A percentile compares a stretch with the other conserved stretches of the same genome.
Conservation (phyloP, 116 monocot genomes). For the Iris pallida region DNA sequence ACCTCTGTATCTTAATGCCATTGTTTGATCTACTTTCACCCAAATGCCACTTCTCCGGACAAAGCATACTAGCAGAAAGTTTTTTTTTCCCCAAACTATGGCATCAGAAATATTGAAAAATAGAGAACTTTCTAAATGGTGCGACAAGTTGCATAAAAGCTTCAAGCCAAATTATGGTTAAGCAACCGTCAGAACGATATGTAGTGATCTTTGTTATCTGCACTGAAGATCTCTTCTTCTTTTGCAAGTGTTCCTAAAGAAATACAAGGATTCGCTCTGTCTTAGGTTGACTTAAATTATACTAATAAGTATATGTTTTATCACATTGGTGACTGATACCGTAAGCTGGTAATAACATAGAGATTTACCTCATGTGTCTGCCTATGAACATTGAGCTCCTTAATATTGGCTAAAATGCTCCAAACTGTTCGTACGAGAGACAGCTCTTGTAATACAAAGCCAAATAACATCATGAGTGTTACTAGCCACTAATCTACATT, state of each 20-base stretch:
- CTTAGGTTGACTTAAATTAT: neutral
- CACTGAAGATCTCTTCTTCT: slow-evolving; percentile 87
- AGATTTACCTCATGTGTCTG: slow-evolving; percentile 74
- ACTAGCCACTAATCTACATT: too few relatives aligned
- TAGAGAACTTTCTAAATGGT: too few relatives aligned
- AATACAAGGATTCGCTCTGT: neutral
- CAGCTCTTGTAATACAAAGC: slow-evolving; percentile 50
- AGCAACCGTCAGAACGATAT: slow-evolving; percentile 72
- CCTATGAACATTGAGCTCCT: slow-evolving; percentile 83
- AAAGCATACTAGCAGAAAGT: too few relatives aligned
- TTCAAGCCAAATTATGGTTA: slow-evolving; percentile 39
- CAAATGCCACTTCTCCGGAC: too few relatives aligned
- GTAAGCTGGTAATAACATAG: neutral
- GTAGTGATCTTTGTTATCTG: slow-evolving; percentile 80
- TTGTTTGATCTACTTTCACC: too few relatives aligned
- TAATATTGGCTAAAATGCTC: slow-evolving; percentile 91
- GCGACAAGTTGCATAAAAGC: too few relatives aligned
- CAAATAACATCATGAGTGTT: neutral
- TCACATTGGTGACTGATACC: neutral
- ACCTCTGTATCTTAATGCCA: too few relatives aligned
- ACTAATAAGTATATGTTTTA: neutral
- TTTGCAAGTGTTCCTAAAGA: slow-evolving; percentile 71
- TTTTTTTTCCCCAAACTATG: too few relatives aligned
- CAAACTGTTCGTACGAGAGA: slow-evolving; percentile 94
- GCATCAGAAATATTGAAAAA: too few relatives aligned